Conservation (phyloP, 2,329 filamentous ascomycete species). For the Colletotrichum sidae region DNA sequence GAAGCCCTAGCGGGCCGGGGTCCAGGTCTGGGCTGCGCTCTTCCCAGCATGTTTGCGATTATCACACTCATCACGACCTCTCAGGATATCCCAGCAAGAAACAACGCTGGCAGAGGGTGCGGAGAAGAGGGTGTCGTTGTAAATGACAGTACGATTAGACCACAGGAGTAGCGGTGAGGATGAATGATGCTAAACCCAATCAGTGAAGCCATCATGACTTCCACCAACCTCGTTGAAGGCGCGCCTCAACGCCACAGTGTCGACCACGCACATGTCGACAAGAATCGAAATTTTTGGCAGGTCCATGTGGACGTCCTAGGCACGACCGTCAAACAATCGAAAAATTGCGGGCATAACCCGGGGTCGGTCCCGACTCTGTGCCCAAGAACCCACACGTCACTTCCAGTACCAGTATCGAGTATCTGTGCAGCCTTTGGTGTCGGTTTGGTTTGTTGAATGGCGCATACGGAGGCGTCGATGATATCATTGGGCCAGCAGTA, state of each 20-base stretch:
- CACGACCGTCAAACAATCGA: background rate
- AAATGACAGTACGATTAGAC: conserved; percentile 20
- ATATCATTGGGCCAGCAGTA: conserved; percentile 29
- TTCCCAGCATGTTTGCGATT: conserved; percentile 18
- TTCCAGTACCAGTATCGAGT: too few species aligned
- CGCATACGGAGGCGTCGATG: conserved; percentile 7
- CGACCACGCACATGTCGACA: background rate
- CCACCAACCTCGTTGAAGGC: conserved; percentile 31
- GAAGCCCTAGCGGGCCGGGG: conserved; percentile 21
- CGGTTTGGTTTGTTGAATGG: conserved; percentile 6
- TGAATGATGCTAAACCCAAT: conserved; percentile 37
- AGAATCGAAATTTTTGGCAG: too few species aligned
- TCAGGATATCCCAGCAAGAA: conserved; percentile 13
- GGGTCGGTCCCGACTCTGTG: conserved; percentile 15
- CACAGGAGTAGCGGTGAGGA: conserved; percentile 40
- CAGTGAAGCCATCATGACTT: conserved; percentile 32
- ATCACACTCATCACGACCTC: background rate
- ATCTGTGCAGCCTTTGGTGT: too few species aligned
- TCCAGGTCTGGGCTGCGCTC: conserved; percentile 23
- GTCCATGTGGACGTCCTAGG: too few species aligned
- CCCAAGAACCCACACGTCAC: too few species aligned
- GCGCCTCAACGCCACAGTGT: conserved; percentile 37
- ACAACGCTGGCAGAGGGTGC: background rate
- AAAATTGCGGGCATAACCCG: conserved; percentile 7
- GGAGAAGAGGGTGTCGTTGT: conserved; percentile 38